Conservation (phyloP, 2,329 filamentous ascomycete genomes). For the Cadophora sp. region DNA sequence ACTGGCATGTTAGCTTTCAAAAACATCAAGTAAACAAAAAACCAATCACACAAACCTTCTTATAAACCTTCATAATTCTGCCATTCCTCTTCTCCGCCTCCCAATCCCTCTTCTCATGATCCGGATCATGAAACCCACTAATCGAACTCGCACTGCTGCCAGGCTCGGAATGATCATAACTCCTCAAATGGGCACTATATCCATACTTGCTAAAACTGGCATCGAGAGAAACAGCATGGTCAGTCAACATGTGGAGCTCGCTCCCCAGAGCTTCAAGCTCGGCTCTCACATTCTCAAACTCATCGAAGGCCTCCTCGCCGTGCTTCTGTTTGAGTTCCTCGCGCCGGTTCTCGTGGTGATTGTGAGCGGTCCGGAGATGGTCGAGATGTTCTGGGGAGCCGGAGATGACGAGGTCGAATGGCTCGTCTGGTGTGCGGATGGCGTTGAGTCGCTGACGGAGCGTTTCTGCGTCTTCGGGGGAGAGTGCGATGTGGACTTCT, state of each 20-base stretch:
- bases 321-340: constrained; percentile 56
- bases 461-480: constrained; percentile 60
- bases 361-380: constrained; percentile 57
- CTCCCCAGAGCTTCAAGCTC: constrained; percentile 59
- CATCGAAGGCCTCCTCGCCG: constrained; percentile 57
- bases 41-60: constrained; percentile 46
- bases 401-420: constrained; percentile 63
- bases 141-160: constrained; percentile 35
- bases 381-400: constrained; percentile 56
- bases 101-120: constrained; percentile 49
- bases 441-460: constrained; percentile 53
- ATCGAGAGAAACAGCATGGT: constrained; percentile 61
- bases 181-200: constrained; percentile 63
- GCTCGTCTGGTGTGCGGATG: constrained; percentile 42
- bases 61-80: constrained; percentile 61
- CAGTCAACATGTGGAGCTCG: constrained; percentile 58
- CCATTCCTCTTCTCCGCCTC: constrained; percentile 46
- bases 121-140: constrained; percentile 36
- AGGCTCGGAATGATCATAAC: constrained; percentile 47
- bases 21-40: neutral
- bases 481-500: constrained; percentile 61
- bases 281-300: constrained; percentile 61
- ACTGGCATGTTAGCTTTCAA: constrained; percentile 23
- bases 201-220: constrained; percentile 70
- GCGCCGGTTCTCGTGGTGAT: constrained; percentile 58